Percentiles rank a stretch among this genome's conserved stretches.
Conservation (phyloP, 306 rosid genomes). For the Cucumis hystrix region DNA sequence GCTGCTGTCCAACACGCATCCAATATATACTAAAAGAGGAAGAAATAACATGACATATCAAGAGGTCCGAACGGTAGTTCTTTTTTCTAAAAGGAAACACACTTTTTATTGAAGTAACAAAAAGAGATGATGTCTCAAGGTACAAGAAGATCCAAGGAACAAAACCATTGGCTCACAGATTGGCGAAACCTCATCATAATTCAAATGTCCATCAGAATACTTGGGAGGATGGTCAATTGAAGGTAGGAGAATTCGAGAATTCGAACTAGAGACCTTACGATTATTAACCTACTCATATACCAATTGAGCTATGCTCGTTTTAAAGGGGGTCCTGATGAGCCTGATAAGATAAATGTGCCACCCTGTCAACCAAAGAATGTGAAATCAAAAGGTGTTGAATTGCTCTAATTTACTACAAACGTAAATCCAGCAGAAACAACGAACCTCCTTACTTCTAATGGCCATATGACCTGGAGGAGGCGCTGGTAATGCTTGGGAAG, state of each 20-base stretch:
- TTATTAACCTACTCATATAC: too few relatives aligned
- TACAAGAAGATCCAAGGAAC: too few relatives aligned
- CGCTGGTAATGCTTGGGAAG: constrained; percentile 97
- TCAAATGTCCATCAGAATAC: background rate
- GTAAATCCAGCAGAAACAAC: constrained; percentile 6
- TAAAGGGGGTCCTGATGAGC: constrained; percentile 90
- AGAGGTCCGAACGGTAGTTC: too few relatives aligned
- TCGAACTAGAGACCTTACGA: too few relatives aligned
- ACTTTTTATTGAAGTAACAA: too few relatives aligned
- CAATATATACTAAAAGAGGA: too few relatives aligned
- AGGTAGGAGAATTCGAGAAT: too few relatives aligned
- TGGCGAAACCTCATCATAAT: background rate
- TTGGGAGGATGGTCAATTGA: background rate
- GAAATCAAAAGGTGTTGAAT: background rate
- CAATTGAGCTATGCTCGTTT: too few relatives aligned
- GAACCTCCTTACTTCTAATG: constrained; percentile 97
- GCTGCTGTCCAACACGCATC: too few relatives aligned
- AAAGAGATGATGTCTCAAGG: too few relatives aligned
- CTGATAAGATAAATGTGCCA: constrained; percentile 82
- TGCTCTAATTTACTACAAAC: background rate
- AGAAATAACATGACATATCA: too few relatives aligned
- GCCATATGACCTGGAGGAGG: constrained; percentile 99
- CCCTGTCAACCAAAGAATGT: constrained; percentile 48
- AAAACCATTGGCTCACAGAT: background rate
- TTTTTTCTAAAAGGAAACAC: too few relatives aligned